Conservation (phyloP, 352 stramenopile species). For the Blastocystis sp. region DNA sequence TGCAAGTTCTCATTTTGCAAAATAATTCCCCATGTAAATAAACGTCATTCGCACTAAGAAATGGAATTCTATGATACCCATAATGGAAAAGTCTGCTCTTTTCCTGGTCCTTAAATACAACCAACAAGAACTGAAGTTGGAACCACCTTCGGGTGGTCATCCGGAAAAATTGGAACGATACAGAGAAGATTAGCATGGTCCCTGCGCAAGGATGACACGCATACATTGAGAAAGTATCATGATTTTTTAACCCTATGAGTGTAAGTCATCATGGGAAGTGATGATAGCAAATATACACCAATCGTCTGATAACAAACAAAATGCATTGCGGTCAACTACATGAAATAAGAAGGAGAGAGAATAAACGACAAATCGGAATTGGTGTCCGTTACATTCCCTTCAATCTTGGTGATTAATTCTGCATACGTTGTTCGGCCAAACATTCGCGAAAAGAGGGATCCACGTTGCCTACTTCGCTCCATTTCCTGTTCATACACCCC, state of each 20-base stretch:
- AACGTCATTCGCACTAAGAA: neutral
- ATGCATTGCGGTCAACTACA: too few relatives aligned
- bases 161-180: constrained; percentile 77
- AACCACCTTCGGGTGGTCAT: constrained; percentile 68
- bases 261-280: neutral
- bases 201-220: constrained; percentile 87
- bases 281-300: too few relatives aligned
- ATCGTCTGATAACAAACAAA: neutral
- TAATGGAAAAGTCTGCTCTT: neutral
- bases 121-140: neutral
- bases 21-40: neutral
- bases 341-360: constrained; percentile 36
- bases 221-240: constrained; percentile 84
- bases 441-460: constrained; percentile 12
- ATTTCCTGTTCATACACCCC: constrained; percentile 52
- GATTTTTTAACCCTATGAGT: constrained; percentile 77
- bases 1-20: neutral
- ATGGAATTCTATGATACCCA: neutral
- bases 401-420: constrained; percentile 38
- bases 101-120: constrained; percentile 7
- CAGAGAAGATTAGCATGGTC: constrained; percentile 90
- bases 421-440: constrained; percentile 24
- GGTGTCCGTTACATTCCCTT: constrained; percentile 24
- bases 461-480: constrained; percentile 7
- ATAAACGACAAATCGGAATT: constrained; percentile 52